phyloP scores from a whole-genome alignment of 768 basidiomycete species.

The Collybia nuda region DNA sequence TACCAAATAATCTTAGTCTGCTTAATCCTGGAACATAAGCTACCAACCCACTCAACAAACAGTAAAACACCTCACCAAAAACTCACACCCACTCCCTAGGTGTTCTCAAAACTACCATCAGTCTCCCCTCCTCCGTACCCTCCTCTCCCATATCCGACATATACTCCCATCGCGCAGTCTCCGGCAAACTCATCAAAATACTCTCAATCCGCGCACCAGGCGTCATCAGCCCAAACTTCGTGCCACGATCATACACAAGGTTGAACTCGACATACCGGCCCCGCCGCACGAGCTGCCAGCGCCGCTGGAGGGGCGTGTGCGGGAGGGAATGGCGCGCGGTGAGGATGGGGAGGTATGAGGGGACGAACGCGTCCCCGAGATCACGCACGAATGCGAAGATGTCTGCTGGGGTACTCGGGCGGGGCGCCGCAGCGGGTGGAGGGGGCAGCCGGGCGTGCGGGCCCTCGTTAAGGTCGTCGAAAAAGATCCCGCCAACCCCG shows the following conservation, averaged over 20 bases:
- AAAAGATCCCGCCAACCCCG: slow-evolving; percentile 94
- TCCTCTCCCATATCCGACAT: slow-evolving; percentile 71
- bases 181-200: slow-evolving; percentile 87
- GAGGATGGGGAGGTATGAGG: slow-evolving; percentile 89
- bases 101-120: slow-evolving; percentile 59
- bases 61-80: background rate
- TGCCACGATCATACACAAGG: slow-evolving; percentile 82
- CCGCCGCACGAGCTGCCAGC: slow-evolving; percentile 92
- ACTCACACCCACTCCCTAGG: slow-evolving; percentile 62
- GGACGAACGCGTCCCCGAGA: slow-evolving; percentile 80
- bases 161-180: slow-evolving; percentile 90
- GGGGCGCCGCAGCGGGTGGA: slow-evolving; percentile 29
- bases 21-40: no score
- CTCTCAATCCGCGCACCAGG: slow-evolving; percentile 88
- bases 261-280: slow-evolving; percentile 97
- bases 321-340: slow-evolving; percentile 51
- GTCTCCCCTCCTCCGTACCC: slow-evolving; percentile 64
- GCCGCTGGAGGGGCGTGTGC: slow-evolving; percentile 63
- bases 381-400: slow-evolving; percentile 76
- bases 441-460: slow-evolving; percentile 61
- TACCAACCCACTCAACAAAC: no score
- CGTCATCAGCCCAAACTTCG: slow-evolving; percentile 82
- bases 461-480: slow-evolving; percentile 83
- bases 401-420: slow-evolving; percentile 60
- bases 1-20: no score